Percentiles rank a stretch among this genome's conserved stretches.
These are phyloP conservation scores for Mortierella sp. DNA, from an alignment of 371 early-diverging fungal species.

Conservation along the genomic window DNA sequence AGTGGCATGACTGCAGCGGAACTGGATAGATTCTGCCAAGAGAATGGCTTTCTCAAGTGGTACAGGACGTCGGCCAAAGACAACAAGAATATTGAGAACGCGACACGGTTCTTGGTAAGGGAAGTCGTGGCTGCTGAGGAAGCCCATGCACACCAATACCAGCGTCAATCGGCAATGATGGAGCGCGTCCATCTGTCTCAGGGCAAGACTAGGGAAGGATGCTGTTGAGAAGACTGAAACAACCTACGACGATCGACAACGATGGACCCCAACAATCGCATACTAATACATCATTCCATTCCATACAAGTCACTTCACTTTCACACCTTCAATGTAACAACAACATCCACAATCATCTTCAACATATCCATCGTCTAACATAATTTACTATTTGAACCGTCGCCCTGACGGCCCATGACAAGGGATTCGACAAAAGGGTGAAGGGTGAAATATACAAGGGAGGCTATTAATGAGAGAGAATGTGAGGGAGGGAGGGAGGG, in stretches of 20 bases:
- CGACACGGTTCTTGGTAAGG: constrained; percentile 62
- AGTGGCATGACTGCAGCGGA: constrained; percentile 46
- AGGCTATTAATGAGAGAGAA: constrained; percentile 14
- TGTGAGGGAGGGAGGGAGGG: too few species aligned
- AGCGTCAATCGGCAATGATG: constrained; percentile 24
- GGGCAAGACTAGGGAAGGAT: constrained; percentile 32
- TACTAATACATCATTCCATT: background rate
- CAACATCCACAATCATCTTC: background rate
- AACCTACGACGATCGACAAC: background rate
- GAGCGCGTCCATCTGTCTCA: constrained; percentile 33
- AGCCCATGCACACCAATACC: constrained; percentile 23
- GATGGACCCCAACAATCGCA: too few species aligned
- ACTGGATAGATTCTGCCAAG: constrained; percentile 64
- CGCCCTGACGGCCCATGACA: too few species aligned
- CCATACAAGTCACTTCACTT: background rate
- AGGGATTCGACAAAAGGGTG: too few species aligned
- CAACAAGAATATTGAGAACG: constrained; percentile 72
- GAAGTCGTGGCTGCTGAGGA: constrained; percentile 42
- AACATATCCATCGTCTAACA: too few species aligned
- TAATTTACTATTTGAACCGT: too few species aligned
- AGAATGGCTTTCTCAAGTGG: constrained; percentile 69
- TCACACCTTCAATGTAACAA: too few species aligned
- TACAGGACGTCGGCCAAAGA: constrained; percentile 74
- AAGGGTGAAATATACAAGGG: constrained; percentile 5
- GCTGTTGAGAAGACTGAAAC: constrained; percentile 13